phyloP scores from a whole-genome alignment of 78 protist species.

The Dictyostelium firmibasis region DNA sequence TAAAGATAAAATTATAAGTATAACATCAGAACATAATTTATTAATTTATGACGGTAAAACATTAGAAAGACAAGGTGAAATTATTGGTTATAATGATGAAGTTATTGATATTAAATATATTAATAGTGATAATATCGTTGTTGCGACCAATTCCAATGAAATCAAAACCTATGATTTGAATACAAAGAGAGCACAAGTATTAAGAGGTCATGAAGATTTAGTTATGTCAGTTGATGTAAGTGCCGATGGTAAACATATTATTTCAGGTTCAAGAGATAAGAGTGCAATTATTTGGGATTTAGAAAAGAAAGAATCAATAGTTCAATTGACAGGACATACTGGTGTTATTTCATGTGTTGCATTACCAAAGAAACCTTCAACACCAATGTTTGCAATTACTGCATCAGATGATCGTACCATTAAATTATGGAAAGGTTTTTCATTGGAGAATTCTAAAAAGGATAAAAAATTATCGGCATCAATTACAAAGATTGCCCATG shows the following conservation, averaged over 20 bases:
- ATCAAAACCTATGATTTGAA: conserved; percentile 62
- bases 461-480: background rate
- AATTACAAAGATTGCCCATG: conserved; percentile 88
- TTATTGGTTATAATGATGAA: conserved; percentile 90
- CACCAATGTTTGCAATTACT: conserved; percentile 5
- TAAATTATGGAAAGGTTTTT: conserved; percentile 82
- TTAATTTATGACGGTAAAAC: conserved; percentile 27
- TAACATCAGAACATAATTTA: conserved; percentile 85
- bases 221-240: conserved; percentile 85
- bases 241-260: conserved; percentile 49
- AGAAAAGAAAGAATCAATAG: conserved; percentile 1
- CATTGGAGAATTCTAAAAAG: background rate
- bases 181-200: conserved; percentile 46
- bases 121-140: conserved; percentile 32
- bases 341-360: conserved; percentile 84
- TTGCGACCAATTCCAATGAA: conserved; percentile 80
- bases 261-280: conserved; percentile 84
- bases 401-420: conserved; percentile 82
- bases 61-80: conserved; percentile 34
- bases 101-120: conserved; percentile 79
- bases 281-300: conserved; percentile 84
- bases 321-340: conserved; percentile 83
- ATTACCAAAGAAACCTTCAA: background rate
- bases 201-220: conserved; percentile 86
- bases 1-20: conserved; percentile 42